phyloP scores from a whole-genome alignment of 768 basidiomycete species.

The Podaxis pistillaris region DNA sequence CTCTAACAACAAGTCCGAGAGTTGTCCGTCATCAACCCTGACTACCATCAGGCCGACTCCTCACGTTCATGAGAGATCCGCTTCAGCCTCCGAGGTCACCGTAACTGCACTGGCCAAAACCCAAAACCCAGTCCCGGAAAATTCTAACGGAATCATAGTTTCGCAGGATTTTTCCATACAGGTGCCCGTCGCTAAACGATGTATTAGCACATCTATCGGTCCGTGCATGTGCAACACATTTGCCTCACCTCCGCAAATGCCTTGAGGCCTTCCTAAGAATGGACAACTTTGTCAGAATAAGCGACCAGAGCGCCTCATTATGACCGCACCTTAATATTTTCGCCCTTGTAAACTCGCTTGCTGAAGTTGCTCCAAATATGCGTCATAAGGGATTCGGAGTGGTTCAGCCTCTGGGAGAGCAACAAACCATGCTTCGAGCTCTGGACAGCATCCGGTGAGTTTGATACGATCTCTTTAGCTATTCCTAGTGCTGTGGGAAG shows the following conservation, averaged over 20 bases:
- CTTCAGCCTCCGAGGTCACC: background rate
- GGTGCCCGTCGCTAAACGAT: slow-evolving; percentile 17
- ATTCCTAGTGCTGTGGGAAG: slow-evolving; percentile 59
- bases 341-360: slow-evolving; percentile 53
- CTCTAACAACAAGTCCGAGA: background rate
- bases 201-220: background rate
- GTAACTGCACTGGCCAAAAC: background rate
- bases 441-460: slow-evolving; percentile 81
- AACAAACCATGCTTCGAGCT: slow-evolving; percentile 71
- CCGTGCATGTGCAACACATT: slow-evolving; percentile 1
- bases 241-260: slow-evolving; percentile 63
- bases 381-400: slow-evolving; percentile 47
- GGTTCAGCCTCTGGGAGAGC: slow-evolving; percentile 48
- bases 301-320: background rate
- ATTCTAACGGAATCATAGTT: slow-evolving; percentile 16
- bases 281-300: background rate
- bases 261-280: slow-evolving; percentile 60
- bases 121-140: slow-evolving; percentile 5
- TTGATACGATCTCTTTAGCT: slow-evolving; percentile 56
- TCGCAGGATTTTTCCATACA: slow-evolving; percentile 18
- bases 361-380: slow-evolving; percentile 48
- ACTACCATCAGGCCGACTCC: background rate
- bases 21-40: background rate
- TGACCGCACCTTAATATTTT: slow-evolving; percentile 64
- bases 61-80: background rate